These are phyloP conservation scores for Basipetospora chlamydospora DNA, from an alignment of 2,329 filamentous ascomycete genomes.

Conservation along the genomic window DNA sequence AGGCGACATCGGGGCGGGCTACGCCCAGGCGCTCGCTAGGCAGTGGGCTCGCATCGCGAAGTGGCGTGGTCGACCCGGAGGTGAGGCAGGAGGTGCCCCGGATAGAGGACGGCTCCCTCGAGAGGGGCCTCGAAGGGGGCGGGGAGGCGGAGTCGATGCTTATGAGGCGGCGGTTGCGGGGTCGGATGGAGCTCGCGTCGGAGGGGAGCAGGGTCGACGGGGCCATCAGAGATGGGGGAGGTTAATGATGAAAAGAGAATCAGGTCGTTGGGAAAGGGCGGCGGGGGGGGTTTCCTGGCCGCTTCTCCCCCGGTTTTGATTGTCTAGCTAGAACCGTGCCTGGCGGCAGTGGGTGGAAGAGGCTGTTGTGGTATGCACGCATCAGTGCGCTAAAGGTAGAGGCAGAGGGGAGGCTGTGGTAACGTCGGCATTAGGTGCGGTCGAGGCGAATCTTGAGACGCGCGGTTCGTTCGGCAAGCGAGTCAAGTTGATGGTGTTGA, in stretches of 20 bases:
- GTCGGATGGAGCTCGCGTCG: conserved; percentile 23
- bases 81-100: conserved; percentile 17
- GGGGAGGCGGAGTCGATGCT: conserved; percentile 16
- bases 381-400: too few relatives aligned
- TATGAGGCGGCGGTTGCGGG: conserved; percentile 34
- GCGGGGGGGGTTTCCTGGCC: not conserved
- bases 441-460: too few relatives aligned
- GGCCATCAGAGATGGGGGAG: conserved; percentile 23
- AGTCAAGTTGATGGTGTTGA: too few relatives aligned
- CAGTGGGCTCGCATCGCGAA: conserved; percentile 32
- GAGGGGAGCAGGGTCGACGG: conserved; percentile 30
- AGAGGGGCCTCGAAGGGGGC: conserved; percentile 12
- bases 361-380: too few relatives aligned
- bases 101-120: conserved; percentile 17
- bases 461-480: too few relatives aligned
- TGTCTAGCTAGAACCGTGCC: too few relatives aligned
- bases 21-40: conserved; percentile 22
- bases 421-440: too few relatives aligned
- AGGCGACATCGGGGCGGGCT: not conserved
- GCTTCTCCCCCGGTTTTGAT: not conserved
- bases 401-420: too few relatives aligned
- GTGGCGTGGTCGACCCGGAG: conserved; percentile 1
- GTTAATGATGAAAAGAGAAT: not conserved
- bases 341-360: too few relatives aligned
- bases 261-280: not conserved